phyloP scores from a whole-genome alignment of 306 rosid genomes.

The Inga laurina region DNA sequence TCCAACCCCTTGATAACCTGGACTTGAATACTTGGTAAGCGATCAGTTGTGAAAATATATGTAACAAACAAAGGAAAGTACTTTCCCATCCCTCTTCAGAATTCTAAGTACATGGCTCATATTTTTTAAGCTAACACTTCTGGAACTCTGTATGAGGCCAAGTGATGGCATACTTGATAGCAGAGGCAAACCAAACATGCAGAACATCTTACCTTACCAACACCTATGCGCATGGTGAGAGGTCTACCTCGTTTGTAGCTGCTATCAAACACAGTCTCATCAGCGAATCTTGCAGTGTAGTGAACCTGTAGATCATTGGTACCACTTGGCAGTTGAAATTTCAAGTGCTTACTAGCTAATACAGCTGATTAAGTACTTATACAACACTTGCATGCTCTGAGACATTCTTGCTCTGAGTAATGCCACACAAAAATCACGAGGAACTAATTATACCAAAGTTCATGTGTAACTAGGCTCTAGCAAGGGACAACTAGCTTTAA shows the following conservation, averaged over 20 bases:
- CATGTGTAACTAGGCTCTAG: not conserved
- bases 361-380: not conserved
- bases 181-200: not conserved
- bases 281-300: conserved; percentile 86
- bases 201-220: conserved; percentile 69
- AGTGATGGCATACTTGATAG: not conserved
- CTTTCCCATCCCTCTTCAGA: not conserved
- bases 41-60: conserved; percentile 18
- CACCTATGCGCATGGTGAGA: conserved; percentile 94
- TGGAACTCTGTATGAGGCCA: not conserved
- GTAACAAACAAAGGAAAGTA: not conserved
- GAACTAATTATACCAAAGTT: not conserved
- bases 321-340: not conserved
- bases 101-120: not conserved
- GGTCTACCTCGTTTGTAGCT: conserved; percentile 88
- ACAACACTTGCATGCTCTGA: not conserved
- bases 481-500: not conserved
- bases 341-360: not conserved
- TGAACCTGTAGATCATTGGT: conserved; percentile 55
- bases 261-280: conserved; percentile 89
- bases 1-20: conserved; percentile 86
- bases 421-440: not conserved
- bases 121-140: not conserved
- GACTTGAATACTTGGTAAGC: conserved; percentile 2
- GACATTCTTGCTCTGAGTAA: not conserved